A percentile compares a stretch with the other conserved stretches of the same genome.
Conservation (phyloP, 805 yeast genomes). For the Priceomyces castillae region DNA sequence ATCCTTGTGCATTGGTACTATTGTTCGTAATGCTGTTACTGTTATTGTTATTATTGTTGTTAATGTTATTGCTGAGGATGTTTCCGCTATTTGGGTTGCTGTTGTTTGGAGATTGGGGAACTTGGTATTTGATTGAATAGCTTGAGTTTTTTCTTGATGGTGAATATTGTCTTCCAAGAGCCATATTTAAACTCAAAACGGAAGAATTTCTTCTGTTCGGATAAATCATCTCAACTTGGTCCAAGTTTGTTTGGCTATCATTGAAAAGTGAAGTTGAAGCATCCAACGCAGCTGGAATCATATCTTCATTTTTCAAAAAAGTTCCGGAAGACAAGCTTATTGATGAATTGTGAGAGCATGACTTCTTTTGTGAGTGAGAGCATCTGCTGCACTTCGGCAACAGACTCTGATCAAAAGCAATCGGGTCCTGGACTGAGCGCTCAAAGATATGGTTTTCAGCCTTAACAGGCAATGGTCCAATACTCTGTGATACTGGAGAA, state of each 20-base stretch:
- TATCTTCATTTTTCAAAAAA: conserved; percentile 52
- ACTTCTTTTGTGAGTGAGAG: conserved; percentile 15
- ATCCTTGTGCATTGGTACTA: conserved; percentile 19
- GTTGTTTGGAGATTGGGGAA: conserved; percentile 6
- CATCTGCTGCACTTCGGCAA: conserved; percentile 13
- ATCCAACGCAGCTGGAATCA: conserved; percentile 78
- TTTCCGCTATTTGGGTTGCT: conserved; percentile 5
- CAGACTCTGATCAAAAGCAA: conserved; percentile 1
- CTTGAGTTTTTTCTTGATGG: conserved; percentile 40
- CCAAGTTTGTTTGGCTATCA: conserved; percentile 59
- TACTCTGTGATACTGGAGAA: conserved; percentile 12
- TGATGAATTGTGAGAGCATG: conserved; percentile 21
- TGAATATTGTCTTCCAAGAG: conserved; percentile 42
- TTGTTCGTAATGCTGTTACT: neutral
- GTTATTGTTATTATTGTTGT: neutral
- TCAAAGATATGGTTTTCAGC: conserved; percentile 33
- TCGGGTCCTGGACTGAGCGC: conserved; percentile 38
- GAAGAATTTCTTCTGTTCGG: conserved; percentile 55
- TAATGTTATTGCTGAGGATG: neutral
- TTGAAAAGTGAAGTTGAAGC: conserved; percentile 66
- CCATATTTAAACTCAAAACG: conserved; percentile 47
- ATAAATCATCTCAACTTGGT: conserved; percentile 69
- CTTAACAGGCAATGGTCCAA: neutral
- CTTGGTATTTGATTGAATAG: conserved; percentile 18
- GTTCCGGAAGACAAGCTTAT: conserved; percentile 24